Base-by-base conservation (phyloP, 441 rosid species). In the Corymbia citriodora region DNA sequence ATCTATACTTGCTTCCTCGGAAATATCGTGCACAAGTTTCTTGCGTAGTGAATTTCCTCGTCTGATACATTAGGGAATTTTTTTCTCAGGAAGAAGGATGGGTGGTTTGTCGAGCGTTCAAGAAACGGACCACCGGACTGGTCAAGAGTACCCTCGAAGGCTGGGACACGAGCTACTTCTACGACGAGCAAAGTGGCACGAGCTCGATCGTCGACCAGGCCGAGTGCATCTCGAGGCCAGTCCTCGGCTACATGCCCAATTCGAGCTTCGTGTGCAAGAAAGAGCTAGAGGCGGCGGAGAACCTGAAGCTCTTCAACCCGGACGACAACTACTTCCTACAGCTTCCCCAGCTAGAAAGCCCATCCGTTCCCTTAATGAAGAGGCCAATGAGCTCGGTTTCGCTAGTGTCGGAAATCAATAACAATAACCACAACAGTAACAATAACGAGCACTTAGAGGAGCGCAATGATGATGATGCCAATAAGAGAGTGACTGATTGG, bases 81-180 rank as follows among this genome's bases (percentile, higher is more conserved):
- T 55, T 36, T 53, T 40, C 45, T 31, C 96, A 97, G 99, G 99
- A 97, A 93, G 99, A 97, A 94, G 99, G 99, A 92, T 97, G 99
- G 99, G 99, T 97, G 27, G 98, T 97, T 83, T 97, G 99, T 91
- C 94, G 99, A 21, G 99, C 98, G 61, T 97, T 97, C 94, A 97
- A 95, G 95, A 97, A 97, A 92, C 82, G 95, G 94, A 88, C 92
- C 45, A 95, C 87, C 29, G 93, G 93, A 19, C 96, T 93, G 90
- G 87, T 87, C 88, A 96, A 96, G 93, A 94, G 87, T 93, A 90
- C 83, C 50, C 83, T 90, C 16, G 96, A 95, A 89, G 94, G 92
- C 9, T 95, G 97, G 97, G 96, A 93, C 90, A 93, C 96, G 12
- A 93, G 95, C 93, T 96, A 95, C 91, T 95, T 94, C 85, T 95